These are phyloP conservation scores for Trypanosoma grayi DNA, from an alignment of 208 protist species.

Conservation along the genomic window DNA sequence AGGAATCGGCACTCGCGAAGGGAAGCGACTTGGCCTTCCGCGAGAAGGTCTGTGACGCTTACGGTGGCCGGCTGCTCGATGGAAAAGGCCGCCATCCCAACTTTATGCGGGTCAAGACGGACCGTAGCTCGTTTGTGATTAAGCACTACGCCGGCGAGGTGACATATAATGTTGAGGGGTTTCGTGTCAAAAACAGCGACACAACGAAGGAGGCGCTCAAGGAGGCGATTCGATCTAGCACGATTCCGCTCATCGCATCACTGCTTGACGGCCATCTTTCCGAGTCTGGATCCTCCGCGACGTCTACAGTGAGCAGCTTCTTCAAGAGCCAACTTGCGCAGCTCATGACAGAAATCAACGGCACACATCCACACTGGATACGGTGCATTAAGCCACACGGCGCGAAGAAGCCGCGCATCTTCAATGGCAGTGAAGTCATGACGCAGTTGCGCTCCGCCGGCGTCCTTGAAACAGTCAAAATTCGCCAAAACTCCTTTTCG, in stretches of 20 bases:
- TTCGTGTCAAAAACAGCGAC: slow-evolving; percentile 38
- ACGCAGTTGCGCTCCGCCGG: slow-evolving; percentile 42
- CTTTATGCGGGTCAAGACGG: slow-evolving; percentile 23
- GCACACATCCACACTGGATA: slow-evolving; percentile 50
- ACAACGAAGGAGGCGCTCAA: slow-evolving; percentile 33
- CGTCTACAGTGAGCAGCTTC: slow-evolving; percentile 21
- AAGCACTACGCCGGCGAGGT: slow-evolving; percentile 57
- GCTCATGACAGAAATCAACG: slow-evolving; percentile 38
- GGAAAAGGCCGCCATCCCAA: slow-evolving; percentile 30
- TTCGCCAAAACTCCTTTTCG: slow-evolving; percentile 40
- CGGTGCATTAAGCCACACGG: slow-evolving; percentile 62
- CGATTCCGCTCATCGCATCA: slow-evolving; percentile 24
- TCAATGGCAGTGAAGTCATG: slow-evolving; percentile 40
- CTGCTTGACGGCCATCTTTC: slow-evolving; percentile 11
- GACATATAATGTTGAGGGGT: slow-evolving; percentile 33
- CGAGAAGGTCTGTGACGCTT: slow-evolving; percentile 37
- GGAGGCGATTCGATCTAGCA: slow-evolving; percentile 21
- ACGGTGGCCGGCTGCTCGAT: slow-evolving; percentile 23
- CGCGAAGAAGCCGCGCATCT: slow-evolving; percentile 27
- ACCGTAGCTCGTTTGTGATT: slow-evolving; percentile 31
- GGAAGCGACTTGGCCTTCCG: slow-evolving; percentile 51
- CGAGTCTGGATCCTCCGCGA: neutral
- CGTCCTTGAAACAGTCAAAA: slow-evolving; percentile 55
- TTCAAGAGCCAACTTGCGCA: slow-evolving; percentile 37
- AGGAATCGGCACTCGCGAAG: slow-evolving; percentile 68